Evolutionary conservation across 2,329 filamentous ascomycete genomes (phyloP).

Genomic region (Colletotrichum magnum): DNA sequence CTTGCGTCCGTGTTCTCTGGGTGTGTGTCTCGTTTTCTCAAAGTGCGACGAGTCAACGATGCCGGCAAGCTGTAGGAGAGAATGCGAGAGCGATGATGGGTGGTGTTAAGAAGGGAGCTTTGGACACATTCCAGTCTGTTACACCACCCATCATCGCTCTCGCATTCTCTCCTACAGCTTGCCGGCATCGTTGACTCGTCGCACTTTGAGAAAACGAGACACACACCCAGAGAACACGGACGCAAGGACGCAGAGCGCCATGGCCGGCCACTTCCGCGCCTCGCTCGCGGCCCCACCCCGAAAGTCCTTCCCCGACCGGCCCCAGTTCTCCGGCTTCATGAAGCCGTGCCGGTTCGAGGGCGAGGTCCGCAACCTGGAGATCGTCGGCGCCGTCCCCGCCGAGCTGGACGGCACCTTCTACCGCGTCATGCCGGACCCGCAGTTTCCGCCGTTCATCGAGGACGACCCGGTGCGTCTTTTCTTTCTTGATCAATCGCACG

Average conservation of each 20-base stretch:
- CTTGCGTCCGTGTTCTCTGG: neutral
- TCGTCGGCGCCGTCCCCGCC: slow-evolving; percentile 43
- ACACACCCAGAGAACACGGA: neutral
- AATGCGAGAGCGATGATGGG: neutral
- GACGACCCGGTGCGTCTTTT: slow-evolving; percentile 25
- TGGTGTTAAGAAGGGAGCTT: neutral
- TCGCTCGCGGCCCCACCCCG: slow-evolving; percentile 23
- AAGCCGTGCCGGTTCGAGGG: slow-evolving; percentile 39
- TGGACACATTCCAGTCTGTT: slow-evolving; percentile 19
- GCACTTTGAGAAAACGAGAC: neutral
- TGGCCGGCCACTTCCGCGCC: slow-evolving; percentile 36
- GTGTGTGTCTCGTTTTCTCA: neutral
- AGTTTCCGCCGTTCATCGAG: slow-evolving; percentile 46
- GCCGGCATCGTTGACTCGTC: neutral
- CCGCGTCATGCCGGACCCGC: slow-evolving; percentile 59
- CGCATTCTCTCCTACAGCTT: neutral
- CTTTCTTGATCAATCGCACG: neutral
- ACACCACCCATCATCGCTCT: neutral
- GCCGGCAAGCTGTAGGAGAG: neutral
- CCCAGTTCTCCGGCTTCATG: slow-evolving; percentile 39
- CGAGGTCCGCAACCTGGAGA: slow-evolving; percentile 39
- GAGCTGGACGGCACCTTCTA: slow-evolving; percentile 46
- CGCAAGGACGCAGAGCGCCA: neutral
- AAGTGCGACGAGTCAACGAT: neutral
- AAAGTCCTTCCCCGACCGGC: slow-evolving; percentile 27